Conservation (phyloP, 2,329 filamentous ascomycete genomes). For the Ophiostoma tasmaniense region DNA sequence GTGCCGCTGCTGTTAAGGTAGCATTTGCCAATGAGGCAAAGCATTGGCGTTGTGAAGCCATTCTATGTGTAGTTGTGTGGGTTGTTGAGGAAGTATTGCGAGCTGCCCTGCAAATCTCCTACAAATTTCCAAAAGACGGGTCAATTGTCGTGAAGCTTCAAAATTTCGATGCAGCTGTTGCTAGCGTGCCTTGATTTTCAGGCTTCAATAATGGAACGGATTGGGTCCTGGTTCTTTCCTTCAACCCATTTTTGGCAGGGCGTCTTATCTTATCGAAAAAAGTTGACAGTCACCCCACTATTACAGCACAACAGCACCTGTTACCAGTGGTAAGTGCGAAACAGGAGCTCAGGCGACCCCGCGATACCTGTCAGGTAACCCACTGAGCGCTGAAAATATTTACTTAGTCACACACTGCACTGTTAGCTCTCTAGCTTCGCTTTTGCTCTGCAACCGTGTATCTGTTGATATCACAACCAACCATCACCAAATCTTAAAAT, state of each 20-base stretch:
- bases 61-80: constrained; percentile 28
- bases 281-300: constrained; percentile 11
- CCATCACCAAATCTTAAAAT: constrained; percentile 28
- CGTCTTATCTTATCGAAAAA: constrained; percentile 20
- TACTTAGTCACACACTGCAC: background rate
- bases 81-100: background rate
- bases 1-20: constrained; percentile 34
- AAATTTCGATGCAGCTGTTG: constrained; percentile 12
- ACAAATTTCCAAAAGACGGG: background rate
- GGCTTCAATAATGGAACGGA: constrained; percentile 3
- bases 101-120: background rate
- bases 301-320: background rate
- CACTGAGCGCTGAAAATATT: constrained; percentile 9
- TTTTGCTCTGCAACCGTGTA: background rate
- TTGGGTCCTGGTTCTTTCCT: background rate
- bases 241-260: background rate
- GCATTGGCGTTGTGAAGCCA: constrained; percentile 46
- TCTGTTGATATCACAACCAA: background rate
- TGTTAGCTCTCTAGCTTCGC: constrained; percentile 5
- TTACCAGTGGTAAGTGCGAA: background rate
- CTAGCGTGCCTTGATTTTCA: constrained; percentile 20
- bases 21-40: constrained; percentile 47
- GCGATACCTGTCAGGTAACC: constrained; percentile 9
- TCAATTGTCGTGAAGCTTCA: constrained; percentile 11
- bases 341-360: constrained; percentile 11